phyloP scores from a whole-genome alignment of 192 early-diverging fungal species.

The Cladochytrium replicatum region DNA sequence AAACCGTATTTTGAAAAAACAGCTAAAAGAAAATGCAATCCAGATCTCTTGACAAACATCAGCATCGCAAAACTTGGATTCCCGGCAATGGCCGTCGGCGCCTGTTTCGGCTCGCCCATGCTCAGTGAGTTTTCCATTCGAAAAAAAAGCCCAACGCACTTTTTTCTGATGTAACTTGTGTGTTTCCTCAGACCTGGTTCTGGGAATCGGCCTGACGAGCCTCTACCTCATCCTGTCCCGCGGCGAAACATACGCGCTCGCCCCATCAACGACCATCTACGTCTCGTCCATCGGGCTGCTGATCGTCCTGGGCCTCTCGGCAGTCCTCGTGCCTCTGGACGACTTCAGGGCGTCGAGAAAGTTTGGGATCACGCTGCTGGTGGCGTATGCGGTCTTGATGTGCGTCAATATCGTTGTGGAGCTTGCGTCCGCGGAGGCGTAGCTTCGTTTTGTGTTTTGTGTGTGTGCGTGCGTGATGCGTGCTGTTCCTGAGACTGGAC shows the following conservation, averaged over 20 bases:
- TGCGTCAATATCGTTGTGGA: slow-evolving; percentile 53
- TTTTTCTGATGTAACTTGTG: background rate
- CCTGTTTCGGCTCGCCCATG: slow-evolving; percentile 90
- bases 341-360: slow-evolving; percentile 50
- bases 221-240: slow-evolving; percentile 43
- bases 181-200: slow-evolving; percentile 51
- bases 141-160: background rate
- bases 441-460: no score
- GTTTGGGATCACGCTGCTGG: slow-evolving; percentile 48
- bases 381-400: slow-evolving; percentile 51
- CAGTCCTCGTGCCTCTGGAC: slow-evolving; percentile 50
- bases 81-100: slow-evolving; percentile 89
- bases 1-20: background rate
- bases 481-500: no score
- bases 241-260: slow-evolving; percentile 40
- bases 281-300: slow-evolving; percentile 60
- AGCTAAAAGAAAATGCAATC: background rate
- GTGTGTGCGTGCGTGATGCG: no score
- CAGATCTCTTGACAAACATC: slow-evolving; percentile 85
- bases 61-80: slow-evolving; percentile 85
- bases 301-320: slow-evolving; percentile 44
- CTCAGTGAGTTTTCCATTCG: slow-evolving; percentile 43
- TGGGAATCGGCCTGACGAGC: slow-evolving; percentile 75
- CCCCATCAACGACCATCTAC: slow-evolving; percentile 55
- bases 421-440: slow-evolving; percentile 3